phyloP scores from a whole-genome alignment of 352 stramenopile species.

The Globisporangium rhizosaccharum region DNA sequence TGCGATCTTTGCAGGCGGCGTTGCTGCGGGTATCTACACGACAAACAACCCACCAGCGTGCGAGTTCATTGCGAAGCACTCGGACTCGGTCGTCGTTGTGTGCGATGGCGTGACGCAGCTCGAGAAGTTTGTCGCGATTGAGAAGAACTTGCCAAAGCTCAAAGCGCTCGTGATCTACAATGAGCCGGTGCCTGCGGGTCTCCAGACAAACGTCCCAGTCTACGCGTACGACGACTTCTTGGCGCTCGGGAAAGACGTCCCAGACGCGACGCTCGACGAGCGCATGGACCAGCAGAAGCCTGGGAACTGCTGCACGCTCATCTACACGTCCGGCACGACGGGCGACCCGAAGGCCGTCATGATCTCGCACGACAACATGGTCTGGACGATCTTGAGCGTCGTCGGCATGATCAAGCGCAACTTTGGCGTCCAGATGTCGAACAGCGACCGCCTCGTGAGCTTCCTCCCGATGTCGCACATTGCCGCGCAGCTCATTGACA shows the following conservation, averaged over 20 bases:
- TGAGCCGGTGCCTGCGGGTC: conserved; percentile 58
- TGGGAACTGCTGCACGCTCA: conserved; percentile 86
- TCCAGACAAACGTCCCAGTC: conserved; percentile 61
- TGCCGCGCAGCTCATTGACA: conserved; percentile 85
- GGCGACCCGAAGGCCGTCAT: conserved; percentile 95
- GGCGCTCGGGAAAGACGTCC: conserved; percentile 58
- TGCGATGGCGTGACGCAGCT: conserved; percentile 91
- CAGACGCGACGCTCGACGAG: conserved; percentile 57
- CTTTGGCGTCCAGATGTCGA: conserved; percentile 51
- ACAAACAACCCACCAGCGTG: conserved; percentile 91
- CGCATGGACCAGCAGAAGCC: conserved; percentile 78
- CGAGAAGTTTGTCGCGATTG: conserved; percentile 90
- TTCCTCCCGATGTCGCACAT: conserved; percentile 90
- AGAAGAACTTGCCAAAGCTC: conserved; percentile 82
- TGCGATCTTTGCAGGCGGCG: conserved; percentile 88
- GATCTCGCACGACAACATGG: conserved; percentile 94
- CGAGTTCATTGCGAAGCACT: conserved; percentile 93
- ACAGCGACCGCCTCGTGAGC: conserved; percentile 71
- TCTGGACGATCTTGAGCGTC: conserved; percentile 75
- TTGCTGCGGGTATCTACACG: conserved; percentile 95
- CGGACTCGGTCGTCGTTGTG: conserved; percentile 88
- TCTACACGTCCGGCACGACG: conserved; percentile 95
- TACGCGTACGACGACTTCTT: conserved; percentile 83
- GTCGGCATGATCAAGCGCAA: conserved; percentile 54
- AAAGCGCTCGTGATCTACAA: conserved; percentile 95